Base-by-base conservation (phyloP, 305 asterid species). In the Rubia peregrina region DNA sequence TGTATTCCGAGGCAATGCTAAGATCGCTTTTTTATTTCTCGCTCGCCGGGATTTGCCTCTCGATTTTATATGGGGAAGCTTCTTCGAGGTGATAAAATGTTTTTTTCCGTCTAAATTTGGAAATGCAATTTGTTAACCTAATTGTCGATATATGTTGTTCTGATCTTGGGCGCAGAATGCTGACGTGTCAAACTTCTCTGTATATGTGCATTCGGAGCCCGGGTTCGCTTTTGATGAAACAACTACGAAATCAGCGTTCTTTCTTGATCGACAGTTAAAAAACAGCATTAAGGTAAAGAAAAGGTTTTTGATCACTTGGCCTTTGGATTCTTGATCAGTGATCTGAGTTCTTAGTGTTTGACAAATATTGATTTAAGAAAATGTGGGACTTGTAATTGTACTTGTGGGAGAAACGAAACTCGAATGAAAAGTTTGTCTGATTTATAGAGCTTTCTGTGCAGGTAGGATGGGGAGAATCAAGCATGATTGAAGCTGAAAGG, bases 401-500 rank as follows among this genome's bases (percentile, higher is more conserved):
- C 48, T 22, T 40, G 49, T 6, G 36, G 33, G 36, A 22, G 16
- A 60, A 48, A 67, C 9, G 30, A 44, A 68, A 30, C 42, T 68
- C 30, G 33, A 30, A 26, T 7, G 60, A 24, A 30, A 2, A 68
- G 13, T 69, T 59, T 61, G 70, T 67, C 51, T 85, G 82, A 82
- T 74, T 41, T 48, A 67, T 73, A 56, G 80, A 69, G 43, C 76
- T 75, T 68, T 76, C 59, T 51, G 36, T 89, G 84, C 84, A 95
- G 99, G 99, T 95, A 83, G 91, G 82, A 30, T 95, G 99, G 99
- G 99, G 98, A 82, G 92, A 88, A 79, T 84, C 96, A 44, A 91
- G 91, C 83, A 95, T 95, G 99, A 90, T 95, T 81, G 86, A 80
- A 80, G 99, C 98, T n/a, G 98, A 95, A 87, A 95, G 97, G 83